Evolutionary conservation across 1,139 yeast species (phyloP).

Genomic region (Scheffersomyces illinoinensis): DNA sequence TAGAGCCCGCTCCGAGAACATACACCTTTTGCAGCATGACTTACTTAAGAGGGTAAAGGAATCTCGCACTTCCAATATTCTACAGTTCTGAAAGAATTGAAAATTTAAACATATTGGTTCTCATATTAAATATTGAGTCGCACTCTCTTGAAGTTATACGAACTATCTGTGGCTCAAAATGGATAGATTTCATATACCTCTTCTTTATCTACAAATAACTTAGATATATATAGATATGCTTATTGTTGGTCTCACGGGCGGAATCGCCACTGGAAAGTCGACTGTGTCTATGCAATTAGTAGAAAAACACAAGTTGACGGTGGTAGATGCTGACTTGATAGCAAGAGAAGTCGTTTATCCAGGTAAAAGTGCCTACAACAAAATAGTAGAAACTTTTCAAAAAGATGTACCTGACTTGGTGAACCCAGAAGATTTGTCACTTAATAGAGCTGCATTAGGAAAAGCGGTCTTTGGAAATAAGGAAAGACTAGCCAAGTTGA

Average conservation of each 20-base stretch:
- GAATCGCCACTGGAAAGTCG: slow-evolving; percentile 93
- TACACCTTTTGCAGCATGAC: slow-evolving; percentile 24
- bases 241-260: slow-evolving; percentile 92
- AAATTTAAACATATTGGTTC: background rate
- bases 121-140: background rate
- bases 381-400: slow-evolving; percentile 62
- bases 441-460: slow-evolving; percentile 79
- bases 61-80: background rate
- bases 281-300: slow-evolving; percentile 70
- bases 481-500: slow-evolving; percentile 55
- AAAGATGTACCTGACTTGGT: slow-evolving; percentile 57
- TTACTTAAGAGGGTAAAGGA: background rate
- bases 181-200: background rate
- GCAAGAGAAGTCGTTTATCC: slow-evolving; percentile 87
- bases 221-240: slow-evolving; percentile 51
- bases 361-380: slow-evolving; percentile 66
- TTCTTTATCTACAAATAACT: background rate
- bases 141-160: background rate
- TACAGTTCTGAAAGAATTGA: background rate
- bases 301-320: slow-evolving; percentile 52
- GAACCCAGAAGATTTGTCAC: slow-evolving; percentile 42
- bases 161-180: background rate
- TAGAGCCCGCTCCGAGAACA: slow-evolving; percentile 47
- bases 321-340: slow-evolving; percentile 88
- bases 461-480: slow-evolving; percentile 71